Conservation (phyloP, 805 yeast species). For the Ascoidea tarda region DNA sequence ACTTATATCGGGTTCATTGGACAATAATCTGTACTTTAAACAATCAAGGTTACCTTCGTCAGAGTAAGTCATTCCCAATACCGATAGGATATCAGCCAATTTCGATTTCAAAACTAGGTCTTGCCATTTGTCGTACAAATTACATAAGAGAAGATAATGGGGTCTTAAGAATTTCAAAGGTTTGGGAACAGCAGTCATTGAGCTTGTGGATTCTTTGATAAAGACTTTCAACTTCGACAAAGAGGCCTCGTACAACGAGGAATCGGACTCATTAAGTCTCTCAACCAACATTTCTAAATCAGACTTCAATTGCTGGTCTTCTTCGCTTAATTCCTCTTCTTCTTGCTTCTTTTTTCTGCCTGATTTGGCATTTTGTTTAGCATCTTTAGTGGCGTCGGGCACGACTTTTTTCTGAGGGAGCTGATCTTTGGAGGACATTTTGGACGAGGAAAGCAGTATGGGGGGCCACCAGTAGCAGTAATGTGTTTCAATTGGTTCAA, state of each 20-base stretch:
- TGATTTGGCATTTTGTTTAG: slow-evolving; percentile 10
- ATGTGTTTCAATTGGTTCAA: too few relatives aligned
- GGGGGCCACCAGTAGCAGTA: too few relatives aligned
- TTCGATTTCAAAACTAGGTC: slow-evolving; percentile 30
- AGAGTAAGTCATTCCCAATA: slow-evolving; percentile 87
- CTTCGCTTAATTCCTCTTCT: slow-evolving; percentile 86
- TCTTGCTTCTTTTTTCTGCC: slow-evolving; percentile 19
- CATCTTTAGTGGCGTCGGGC: neutral
- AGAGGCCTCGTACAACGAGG: slow-evolving; percentile 33
- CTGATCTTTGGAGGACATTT: neutral
- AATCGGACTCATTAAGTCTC: slow-evolving; percentile 43
- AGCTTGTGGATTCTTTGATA: slow-evolving; percentile 86
- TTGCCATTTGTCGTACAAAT: slow-evolving; percentile 56
- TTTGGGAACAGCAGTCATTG: slow-evolving; percentile 99
- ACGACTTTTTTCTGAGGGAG: neutral
- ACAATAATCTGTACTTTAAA: slow-evolving; percentile 60
- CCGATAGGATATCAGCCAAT: slow-evolving; percentile 83
- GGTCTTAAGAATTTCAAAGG: slow-evolving; percentile 94
- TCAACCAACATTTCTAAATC: slow-evolving; percentile 83
- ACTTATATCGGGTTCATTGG: slow-evolving; percentile 42
- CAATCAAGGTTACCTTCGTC: slow-evolving; percentile 71
- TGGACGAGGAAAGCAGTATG: neutral
- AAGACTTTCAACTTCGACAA: slow-evolving; percentile 57
- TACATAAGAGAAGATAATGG: slow-evolving; percentile 55
- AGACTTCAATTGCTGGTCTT: slow-evolving; percentile 75